These are phyloP conservation scores for Gymnopilus junonius DNA, from an alignment of 768 basidiomycete genomes.

Conservation along the genomic window DNA sequence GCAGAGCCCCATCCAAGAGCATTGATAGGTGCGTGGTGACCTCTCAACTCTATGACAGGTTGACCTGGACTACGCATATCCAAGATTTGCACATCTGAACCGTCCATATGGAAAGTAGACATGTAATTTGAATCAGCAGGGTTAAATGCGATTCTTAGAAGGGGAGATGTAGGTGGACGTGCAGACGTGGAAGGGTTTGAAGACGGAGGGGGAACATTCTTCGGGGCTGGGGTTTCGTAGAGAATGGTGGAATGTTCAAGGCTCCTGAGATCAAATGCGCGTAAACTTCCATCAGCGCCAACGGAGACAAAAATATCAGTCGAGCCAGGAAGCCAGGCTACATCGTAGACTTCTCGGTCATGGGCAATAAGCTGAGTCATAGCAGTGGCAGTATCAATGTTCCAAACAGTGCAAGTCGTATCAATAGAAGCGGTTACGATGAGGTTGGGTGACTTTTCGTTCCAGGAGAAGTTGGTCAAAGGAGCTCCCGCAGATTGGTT, in stretches of 20 bases:
- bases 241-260: conserved; percentile 98
- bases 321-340: conserved; percentile 96
- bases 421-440: conserved; percentile 98
- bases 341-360: conserved; percentile 95
- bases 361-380: conserved; percentile 98
- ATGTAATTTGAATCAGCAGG: conserved; percentile 93
- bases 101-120: conserved; percentile 96
- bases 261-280: conserved; percentile 95
- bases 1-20: conserved; percentile 90
- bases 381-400: conserved; percentile 91
- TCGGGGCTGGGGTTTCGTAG: conserved; percentile 89
- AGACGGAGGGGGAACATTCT: conserved; percentile 63
- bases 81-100: conserved; percentile 85
- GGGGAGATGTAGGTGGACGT: conserved; percentile 77
- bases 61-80: conserved; percentile 98
- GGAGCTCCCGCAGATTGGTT: conserved; percentile 85
- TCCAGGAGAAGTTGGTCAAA: conserved; percentile 97
- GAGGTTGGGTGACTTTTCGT: conserved; percentile 85
- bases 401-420: conserved; percentile 99
- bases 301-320: conserved; percentile 98
- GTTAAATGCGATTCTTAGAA: conserved; percentile 89
- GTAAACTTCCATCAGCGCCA: conserved; percentile 94
- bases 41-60: conserved; percentile 90
- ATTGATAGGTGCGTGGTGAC: conserved; percentile 82
- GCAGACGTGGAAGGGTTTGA: conserved; percentile 61